Conservation (phyloP, 2,329 filamentous ascomycete species). For the Bipolaris bicolor region DNA sequence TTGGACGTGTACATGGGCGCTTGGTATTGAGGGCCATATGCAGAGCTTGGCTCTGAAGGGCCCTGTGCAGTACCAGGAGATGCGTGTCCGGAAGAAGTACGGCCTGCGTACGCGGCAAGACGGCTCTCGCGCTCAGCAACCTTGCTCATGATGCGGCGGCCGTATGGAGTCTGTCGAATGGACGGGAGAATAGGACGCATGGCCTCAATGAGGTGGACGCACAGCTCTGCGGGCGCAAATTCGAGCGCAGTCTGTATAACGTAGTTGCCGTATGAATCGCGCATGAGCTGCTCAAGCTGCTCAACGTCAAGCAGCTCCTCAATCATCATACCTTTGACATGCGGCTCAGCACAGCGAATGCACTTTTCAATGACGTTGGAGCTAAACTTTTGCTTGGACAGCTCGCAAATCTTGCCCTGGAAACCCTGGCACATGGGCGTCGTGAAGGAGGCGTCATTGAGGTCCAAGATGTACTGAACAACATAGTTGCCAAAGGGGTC, state of each 20-base stretch:
- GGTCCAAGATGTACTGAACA: conserved; percentile 95
- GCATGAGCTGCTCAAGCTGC: conserved; percentile 86
- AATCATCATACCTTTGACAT: conserved; percentile 80
- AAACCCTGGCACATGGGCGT: conserved; percentile 87
- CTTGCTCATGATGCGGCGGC: conserved; percentile 91
- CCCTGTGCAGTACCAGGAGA: conserved; percentile 41
- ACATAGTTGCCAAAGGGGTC: conserved; percentile 99
- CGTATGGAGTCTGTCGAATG: conserved; percentile 91
- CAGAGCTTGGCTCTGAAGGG: conserved; percentile 27
- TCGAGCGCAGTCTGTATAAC: conserved; percentile 86
- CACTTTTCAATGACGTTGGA: conserved; percentile 97
- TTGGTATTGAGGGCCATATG: conserved; percentile 31
- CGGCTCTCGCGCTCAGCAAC: conserved; percentile 65
- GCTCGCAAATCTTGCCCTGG: conserved; percentile 69
- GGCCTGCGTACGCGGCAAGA: conserved; percentile 40
- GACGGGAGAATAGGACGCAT: conserved; percentile 84
- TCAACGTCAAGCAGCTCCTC: conserved; percentile 75
- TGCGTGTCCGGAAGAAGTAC: conserved; percentile 27
- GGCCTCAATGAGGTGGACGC: conserved; percentile 72
- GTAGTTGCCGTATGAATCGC: conserved; percentile 95
- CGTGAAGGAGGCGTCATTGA: conserved; percentile 86
- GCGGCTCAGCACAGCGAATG: conserved; percentile 78
- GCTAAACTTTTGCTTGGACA: conserved; percentile 97
- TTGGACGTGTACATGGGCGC: conserved; percentile 45
- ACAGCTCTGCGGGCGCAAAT: conserved; percentile 44